Conservation (phyloP, 2,329 filamentous ascomycete species). For the Fusarium sp. region DNA sequence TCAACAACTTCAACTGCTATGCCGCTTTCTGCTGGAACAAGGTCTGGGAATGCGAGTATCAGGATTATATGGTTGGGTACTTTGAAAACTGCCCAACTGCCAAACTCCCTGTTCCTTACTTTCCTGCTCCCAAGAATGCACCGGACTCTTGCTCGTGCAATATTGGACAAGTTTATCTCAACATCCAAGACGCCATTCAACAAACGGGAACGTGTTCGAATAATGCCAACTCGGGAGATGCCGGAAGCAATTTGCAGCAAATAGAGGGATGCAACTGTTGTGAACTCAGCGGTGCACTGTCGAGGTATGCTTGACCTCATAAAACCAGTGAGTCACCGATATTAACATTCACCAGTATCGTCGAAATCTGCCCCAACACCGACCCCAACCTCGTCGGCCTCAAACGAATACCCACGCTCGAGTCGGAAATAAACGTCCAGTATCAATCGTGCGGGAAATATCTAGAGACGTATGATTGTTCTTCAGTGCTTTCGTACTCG, state of each 20-base stretch:
- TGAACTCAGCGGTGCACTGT: not conserved
- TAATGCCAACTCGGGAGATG: not conserved
- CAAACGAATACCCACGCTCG: not conserved
- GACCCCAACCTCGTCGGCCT: not conserved
- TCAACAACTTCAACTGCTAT: not conserved
- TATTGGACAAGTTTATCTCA: not conserved
- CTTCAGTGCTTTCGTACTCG: not conserved
- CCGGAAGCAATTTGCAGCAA: not conserved
- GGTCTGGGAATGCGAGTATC: not conserved
- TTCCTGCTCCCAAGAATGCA: not conserved
- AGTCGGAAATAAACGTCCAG: not conserved
- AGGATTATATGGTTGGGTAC: not conserved
- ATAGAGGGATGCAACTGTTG: not conserved
- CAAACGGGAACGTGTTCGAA: not conserved
- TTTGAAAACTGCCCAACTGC: not conserved
- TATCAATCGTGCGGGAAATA: not conserved
- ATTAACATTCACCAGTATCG: not conserved
- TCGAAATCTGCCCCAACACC: not conserved
- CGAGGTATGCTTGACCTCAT: not conserved
- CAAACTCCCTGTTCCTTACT: not conserved
- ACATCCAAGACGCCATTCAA: not conserved
- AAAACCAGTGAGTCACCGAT: rapidly evolving
- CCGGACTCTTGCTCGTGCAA: not conserved
- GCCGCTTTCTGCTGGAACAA: not conserved
- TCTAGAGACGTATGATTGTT: not conserved